Evolutionary conservation across 2,329 filamentous ascomycete species (phyloP).

Genomic region (Alternaria brassicae): DNA sequence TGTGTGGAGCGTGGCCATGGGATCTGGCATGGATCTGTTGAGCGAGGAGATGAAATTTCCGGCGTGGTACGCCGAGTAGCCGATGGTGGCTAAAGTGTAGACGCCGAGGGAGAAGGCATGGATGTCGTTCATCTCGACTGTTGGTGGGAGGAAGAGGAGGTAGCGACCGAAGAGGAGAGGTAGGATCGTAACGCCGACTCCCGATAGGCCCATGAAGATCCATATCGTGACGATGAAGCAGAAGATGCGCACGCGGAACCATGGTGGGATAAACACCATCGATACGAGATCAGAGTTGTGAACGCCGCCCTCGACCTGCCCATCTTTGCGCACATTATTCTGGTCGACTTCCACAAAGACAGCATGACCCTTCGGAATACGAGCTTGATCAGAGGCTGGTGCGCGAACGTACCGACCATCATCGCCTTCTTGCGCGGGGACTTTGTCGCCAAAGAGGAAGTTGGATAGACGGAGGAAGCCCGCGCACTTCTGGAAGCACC

Average conservation of each 20-base stretch:
- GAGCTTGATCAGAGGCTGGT: slow-evolving; percentile 94
- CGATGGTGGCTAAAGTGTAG: slow-evolving; percentile 74
- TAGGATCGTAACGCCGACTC: slow-evolving; percentile 82
- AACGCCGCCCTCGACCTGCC: slow-evolving; percentile 52
- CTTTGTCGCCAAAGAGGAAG: slow-evolving; percentile 89
- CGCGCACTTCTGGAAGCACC: slow-evolving; percentile 94
- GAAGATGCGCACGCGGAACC: slow-evolving; percentile 80
- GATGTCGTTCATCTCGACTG: slow-evolving; percentile 80
- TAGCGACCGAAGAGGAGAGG: slow-evolving; percentile 84
- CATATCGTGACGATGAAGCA: slow-evolving; percentile 90
- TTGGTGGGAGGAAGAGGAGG: slow-evolving; percentile 72
- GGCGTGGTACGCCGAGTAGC: slow-evolving; percentile 62
- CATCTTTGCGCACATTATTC: slow-evolving; percentile 70
- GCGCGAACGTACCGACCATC: slow-evolving; percentile 87
- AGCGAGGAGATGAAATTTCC: slow-evolving; percentile 56
- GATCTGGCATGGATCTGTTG: slow-evolving; percentile 34
- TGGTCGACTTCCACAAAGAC: slow-evolving; percentile 83
- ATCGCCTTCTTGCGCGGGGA: slow-evolving; percentile 80
- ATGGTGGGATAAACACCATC: slow-evolving; percentile 77
- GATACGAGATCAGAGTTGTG: slow-evolving; percentile 56
- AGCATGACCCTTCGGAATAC: slow-evolving; percentile 81
- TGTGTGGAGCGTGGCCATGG: slow-evolving; percentile 40
- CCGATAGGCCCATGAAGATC: slow-evolving; percentile 88
- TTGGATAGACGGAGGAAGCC: slow-evolving; percentile 80
- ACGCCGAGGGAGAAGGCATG: slow-evolving; percentile 94